These are phyloP conservation scores for Hansenula anomala DNA, from an alignment of 1,139 yeast species.

Conservation along the genomic window DNA sequence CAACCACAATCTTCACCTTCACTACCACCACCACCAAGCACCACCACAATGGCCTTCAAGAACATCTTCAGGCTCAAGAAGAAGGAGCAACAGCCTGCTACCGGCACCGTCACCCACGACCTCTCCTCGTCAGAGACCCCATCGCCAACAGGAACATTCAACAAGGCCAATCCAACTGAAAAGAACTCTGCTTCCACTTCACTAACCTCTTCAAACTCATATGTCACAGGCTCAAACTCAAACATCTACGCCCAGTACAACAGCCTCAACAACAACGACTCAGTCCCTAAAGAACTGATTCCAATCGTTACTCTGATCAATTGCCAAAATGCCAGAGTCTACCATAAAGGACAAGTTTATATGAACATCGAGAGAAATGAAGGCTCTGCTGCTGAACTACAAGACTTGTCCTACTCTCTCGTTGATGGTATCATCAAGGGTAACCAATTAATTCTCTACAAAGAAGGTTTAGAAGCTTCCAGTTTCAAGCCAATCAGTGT, in stretches of 20 bases:
- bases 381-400: not conserved
- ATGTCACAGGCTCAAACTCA: conserved; percentile 2
- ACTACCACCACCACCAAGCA: not conserved
- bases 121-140: not conserved
- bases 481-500: conserved; percentile 57
- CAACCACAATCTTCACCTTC: too few species aligned
- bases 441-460: conserved; percentile 4
- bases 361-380: conserved; percentile 12
- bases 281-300: conserved; percentile 33
- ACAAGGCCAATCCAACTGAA: not conserved
- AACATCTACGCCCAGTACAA: conserved; percentile 8
- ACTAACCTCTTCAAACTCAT: conserved; percentile 1
- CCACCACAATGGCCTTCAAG: conserved; percentile 14
- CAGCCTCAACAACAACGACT: conserved; percentile 2
- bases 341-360: conserved; percentile 20
- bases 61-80: conserved; percentile 13
- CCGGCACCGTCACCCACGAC: not conserved
- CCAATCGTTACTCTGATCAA: conserved; percentile 49
- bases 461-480: conserved; percentile 2
- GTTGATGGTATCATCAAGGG: conserved; percentile 14
- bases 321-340: conserved; percentile 46
- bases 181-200: conserved; percentile 1
- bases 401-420: conserved; percentile 10
- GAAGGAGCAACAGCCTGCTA: not conserved
- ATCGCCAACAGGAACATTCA: not conserved